These are phyloP conservation scores for Mediolabrus comicus DNA, from an alignment of 108 stramenopile genomes.

Conservation along the genomic window DNA sequence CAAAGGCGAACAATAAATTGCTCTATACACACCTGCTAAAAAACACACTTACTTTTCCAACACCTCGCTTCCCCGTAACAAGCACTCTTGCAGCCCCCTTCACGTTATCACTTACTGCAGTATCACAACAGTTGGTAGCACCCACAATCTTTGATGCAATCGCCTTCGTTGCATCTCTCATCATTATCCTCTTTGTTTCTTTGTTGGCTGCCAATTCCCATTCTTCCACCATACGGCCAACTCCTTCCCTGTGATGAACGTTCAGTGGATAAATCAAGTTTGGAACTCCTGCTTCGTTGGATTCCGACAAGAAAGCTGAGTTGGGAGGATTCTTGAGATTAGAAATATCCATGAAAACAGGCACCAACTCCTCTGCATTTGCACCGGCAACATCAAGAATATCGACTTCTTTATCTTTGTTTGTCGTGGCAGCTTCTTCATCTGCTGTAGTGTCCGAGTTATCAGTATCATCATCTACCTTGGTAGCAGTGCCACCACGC, in stretches of 20 bases:
- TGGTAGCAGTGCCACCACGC: neutral
- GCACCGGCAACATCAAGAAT: slow-evolving; percentile 14
- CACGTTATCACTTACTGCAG: slow-evolving; percentile 5
- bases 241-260: slow-evolving; percentile 55
- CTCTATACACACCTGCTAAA: neutral
- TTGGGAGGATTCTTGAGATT: neutral
- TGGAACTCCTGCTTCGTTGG: slow-evolving; percentile 55
- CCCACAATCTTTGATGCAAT: slow-evolving; percentile 47
- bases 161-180: slow-evolving; percentile 53
- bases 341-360: slow-evolving; percentile 77
- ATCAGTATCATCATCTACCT: slow-evolving; percentile 5
- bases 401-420: neutral
- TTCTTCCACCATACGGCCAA: slow-evolving; percentile 84
- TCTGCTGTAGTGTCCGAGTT: neutral
- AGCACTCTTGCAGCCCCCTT: slow-evolving; percentile 50
- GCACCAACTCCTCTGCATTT: slow-evolving; percentile 41
- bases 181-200: slow-evolving; percentile 71
- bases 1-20: neutral
- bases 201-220: slow-evolving; percentile 77
- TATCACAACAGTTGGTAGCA: slow-evolving; percentile 16
- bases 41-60: slow-evolving; percentile 56
- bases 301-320: slow-evolving; percentile 27
- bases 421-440: slow-evolving; percentile 10
- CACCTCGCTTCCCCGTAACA: slow-evolving; percentile 65
- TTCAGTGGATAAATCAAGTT: slow-evolving; percentile 61